Evolutionary conservation across 2,329 filamentous ascomycete species (phyloP).

Genomic region (Grosmannia serpens): DNA sequence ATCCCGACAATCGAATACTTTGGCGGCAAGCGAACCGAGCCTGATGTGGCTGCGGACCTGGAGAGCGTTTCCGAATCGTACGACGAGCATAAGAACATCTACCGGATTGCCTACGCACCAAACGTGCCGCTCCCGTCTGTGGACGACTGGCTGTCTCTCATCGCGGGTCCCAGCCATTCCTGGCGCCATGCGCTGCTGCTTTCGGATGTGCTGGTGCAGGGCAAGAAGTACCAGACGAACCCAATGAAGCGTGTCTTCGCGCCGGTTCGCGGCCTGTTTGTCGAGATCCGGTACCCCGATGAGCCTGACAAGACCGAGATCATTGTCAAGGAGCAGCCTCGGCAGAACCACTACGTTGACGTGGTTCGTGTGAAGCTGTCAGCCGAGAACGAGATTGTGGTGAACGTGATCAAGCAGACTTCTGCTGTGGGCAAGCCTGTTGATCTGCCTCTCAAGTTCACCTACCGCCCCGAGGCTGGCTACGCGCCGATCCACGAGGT

Average conservation of each 20-base stretch:
- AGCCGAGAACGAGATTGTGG: conserved; percentile 65
- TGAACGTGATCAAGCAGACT: conserved; percentile 88
- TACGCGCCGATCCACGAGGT: conserved; percentile 97
- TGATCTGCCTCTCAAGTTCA: conserved; percentile 78
- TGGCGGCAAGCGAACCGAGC: conserved; percentile 70
- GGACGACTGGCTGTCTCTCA: conserved; percentile 76
- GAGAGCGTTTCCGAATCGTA: conserved; percentile 73
- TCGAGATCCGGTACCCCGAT: conserved; percentile 76
- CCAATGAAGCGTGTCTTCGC: conserved; percentile 86
- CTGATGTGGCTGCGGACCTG: conserved; percentile 61
- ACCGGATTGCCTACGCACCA: conserved; percentile 68
- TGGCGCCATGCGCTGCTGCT: conserved; percentile 95
- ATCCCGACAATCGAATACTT: conserved; percentile 92
- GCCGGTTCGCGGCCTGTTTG: conserved; percentile 72
- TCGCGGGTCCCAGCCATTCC: conserved; percentile 75
- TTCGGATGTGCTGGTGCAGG: conserved; percentile 87
- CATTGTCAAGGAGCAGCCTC: conserved; percentile 73
- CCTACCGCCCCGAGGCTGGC: conserved; percentile 86
- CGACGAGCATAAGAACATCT: conserved; percentile 68
- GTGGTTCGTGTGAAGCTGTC: conserved; percentile 76
- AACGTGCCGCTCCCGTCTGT: conserved; percentile 63
- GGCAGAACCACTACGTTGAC: conserved; percentile 75
- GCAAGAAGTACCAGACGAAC: conserved; percentile 94
- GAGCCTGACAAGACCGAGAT: conserved; percentile 77
- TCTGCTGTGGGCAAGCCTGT: conserved; percentile 74